Evolutionary conservation across 139 green algal species (phyloP).

Genomic region (Eudorina sp.): DNA sequence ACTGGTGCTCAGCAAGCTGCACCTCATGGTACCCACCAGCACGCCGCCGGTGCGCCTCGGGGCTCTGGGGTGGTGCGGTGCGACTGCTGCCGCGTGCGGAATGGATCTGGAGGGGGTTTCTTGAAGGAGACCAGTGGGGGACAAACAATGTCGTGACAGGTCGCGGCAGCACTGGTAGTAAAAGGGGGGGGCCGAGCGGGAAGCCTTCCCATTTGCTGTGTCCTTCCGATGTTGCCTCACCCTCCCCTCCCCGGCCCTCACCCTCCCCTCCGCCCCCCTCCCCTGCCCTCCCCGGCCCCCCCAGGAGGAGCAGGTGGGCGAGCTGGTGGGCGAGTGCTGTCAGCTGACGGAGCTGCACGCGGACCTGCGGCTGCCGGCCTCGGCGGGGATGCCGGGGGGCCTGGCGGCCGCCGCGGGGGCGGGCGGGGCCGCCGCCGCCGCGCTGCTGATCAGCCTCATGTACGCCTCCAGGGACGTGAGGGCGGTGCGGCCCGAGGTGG

Average conservation of each 20-base stretch:
- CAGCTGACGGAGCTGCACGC: slow-evolving; percentile 7
- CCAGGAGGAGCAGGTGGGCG: slow-evolving; percentile 10
- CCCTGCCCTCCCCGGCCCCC: background rate
- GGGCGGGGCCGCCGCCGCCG: background rate
- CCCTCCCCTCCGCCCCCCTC: background rate
- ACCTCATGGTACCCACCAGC: slow-evolving; percentile 7
- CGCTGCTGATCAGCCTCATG: slow-evolving; percentile 31
- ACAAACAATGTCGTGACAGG: too few relatives aligned
- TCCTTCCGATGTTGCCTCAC: too few relatives aligned
- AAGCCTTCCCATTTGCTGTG: too few relatives aligned
- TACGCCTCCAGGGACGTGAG: slow-evolving; percentile 4
- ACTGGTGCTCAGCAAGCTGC: background rate
- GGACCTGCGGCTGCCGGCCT: slow-evolving; percentile 10
- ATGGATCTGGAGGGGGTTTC: too few relatives aligned
- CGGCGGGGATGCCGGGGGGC: background rate
- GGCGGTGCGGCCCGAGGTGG: background rate
- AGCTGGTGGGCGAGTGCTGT: background rate
- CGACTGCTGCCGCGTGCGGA: too few relatives aligned
- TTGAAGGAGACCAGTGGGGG: too few relatives aligned
- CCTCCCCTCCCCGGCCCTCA: background rate
- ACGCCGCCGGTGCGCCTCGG: background rate
- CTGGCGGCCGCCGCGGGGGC: background rate
- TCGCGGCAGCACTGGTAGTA: too few relatives aligned
- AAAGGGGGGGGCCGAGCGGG: too few relatives aligned
- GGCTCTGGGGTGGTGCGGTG: background rate